phyloP scores from a whole-genome alignment of 2,329 filamentous ascomycete species.

The Furcasterigmium sp. region DNA sequence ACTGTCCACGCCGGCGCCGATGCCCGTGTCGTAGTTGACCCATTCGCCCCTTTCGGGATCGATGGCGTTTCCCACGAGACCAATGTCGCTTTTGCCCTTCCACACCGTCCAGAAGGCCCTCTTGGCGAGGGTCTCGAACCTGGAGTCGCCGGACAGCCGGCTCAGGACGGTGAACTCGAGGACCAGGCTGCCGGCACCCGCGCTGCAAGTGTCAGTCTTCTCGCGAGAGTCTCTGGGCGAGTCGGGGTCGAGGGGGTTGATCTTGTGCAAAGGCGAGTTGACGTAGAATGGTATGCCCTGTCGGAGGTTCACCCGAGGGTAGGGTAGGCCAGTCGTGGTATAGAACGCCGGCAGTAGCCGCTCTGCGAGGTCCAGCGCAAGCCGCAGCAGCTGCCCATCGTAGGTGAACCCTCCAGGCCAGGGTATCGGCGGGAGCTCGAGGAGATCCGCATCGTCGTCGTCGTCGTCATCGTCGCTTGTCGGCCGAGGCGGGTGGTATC shows the following conservation, averaged over 20 bases:
- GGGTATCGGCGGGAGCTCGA: constrained; percentile 49
- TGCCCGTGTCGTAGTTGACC: constrained; percentile 85
- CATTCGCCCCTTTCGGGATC: constrained; percentile 88
- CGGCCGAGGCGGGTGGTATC: constrained; percentile 55
- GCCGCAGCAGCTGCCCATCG: constrained; percentile 82
- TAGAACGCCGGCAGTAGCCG: constrained; percentile 89
- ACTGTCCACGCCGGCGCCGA: constrained; percentile 93
- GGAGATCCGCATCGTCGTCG: constrained; percentile 27
- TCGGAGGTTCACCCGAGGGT: constrained; percentile 87
- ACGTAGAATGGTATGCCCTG: constrained; percentile 88
- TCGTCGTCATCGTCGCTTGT: no score
- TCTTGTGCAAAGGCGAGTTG: constrained; percentile 73
- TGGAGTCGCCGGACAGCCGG: constrained; percentile 74
- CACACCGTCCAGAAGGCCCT: constrained; percentile 97
- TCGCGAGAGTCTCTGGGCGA: constrained; percentile 31
- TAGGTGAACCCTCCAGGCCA: constrained; percentile 80
- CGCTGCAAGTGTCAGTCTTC: constrained; percentile 95
- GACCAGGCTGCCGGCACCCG: constrained; percentile 91
- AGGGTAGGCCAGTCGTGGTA: constrained; percentile 85
- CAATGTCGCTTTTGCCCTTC: constrained; percentile 77
- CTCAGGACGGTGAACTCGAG: constrained; percentile 91
- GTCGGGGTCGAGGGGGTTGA: constrained; percentile 34
- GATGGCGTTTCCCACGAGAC: constrained; percentile 84
- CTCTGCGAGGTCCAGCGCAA: constrained; percentile 79
- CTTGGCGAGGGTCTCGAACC: constrained; percentile 89